phyloP scores from a whole-genome alignment of 2,329 filamentous ascomycete species.

The Calonectria montana region DNA sequence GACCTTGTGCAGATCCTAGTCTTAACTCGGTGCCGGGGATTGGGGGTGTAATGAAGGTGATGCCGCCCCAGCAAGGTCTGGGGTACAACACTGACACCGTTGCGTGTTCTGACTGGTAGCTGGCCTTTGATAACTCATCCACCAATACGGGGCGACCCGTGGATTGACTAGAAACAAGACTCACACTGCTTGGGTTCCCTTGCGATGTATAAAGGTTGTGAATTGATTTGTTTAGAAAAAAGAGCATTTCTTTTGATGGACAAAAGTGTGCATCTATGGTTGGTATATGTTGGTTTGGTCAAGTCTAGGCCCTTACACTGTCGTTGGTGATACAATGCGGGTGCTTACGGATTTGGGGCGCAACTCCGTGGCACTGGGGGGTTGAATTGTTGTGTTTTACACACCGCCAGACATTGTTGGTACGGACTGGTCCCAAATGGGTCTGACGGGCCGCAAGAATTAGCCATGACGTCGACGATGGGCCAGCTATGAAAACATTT shows the following conservation, averaged over 20 bases:
- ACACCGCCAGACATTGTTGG: slow-evolving; percentile 19
- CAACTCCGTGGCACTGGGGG: slow-evolving; percentile 1
- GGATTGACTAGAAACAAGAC: slow-evolving; percentile 1
- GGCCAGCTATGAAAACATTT: background rate
- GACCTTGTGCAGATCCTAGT: background rate
- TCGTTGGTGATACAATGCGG: background rate
- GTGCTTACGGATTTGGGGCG: slow-evolving; percentile 11
- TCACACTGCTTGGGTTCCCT: background rate
- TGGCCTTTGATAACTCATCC: background rate
- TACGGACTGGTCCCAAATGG: background rate
- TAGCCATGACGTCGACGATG: background rate
- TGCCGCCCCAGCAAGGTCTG: background rate
- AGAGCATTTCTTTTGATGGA: background rate
- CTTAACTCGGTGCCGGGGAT: background rate
- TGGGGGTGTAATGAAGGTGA: background rate
- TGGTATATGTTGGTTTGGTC: background rate
- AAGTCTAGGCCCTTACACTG: background rate
- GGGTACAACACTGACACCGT: background rate
- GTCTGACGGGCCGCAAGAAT: background rate
- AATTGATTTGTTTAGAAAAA: background rate
- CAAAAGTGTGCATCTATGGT: background rate
- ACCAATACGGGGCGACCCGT: slow-evolving; percentile 1
- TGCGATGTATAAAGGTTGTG: background rate
- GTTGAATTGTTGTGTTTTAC: background rate
- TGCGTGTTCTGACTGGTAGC: background rate